Evolutionary conservation across 2,329 filamentous ascomycete genomes (phyloP), one percentile per base, ranked within the genome.

Genomic region (Coniochaeta pulveracea): DNA sequence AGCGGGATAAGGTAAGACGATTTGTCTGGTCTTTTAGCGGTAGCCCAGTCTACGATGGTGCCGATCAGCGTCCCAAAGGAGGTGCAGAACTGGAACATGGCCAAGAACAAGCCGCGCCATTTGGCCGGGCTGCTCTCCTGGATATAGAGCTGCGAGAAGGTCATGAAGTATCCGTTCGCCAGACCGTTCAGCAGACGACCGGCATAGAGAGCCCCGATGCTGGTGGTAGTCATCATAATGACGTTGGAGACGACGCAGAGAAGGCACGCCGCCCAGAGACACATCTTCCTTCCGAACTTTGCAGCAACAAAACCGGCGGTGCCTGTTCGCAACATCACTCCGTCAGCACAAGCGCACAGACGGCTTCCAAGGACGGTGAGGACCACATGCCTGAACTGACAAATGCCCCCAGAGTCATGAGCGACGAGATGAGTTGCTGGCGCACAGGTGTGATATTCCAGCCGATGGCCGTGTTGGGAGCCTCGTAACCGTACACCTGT

Each of bases 151-250:
- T 44, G 42, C 9, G 42, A 44, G 15, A 43, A 69, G 1, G 63
- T 67, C 63, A 69, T 66, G 44, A 69, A 64, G 39, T 65, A 61
- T 1, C 66, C 66, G 42, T 69, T 69, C 2, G 64, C 63, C 3
- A 71, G 37, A 5, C 67, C 67, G 35, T 69, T 67, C 10, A 71
- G 46, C 7, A 70, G 44, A 36, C 67, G 60, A 8, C 63, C 67
- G 18, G 58, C 54, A 36, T 72, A 71, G 6, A 72, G 56, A 3
- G 58, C 63, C 12, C 55, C 62, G 28, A 72, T 66, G 25, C 55
- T 48, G 3, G 53, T 57, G 0, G 62, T 68, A 4, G 60, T 54
- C 64, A 70, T 69, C 67, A 71, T 71, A 43, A 69, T 58, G 23
- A 68, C 53, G 37, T 68, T 69, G 4, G 65, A 54, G 4, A 64